A percentile compares a stretch with the other conserved stretches of the same genome.
phyloP scores from a whole-genome alignment of 352 stramenopile genomes.

The Hyaloperonospora arabidopsidis region DNA sequence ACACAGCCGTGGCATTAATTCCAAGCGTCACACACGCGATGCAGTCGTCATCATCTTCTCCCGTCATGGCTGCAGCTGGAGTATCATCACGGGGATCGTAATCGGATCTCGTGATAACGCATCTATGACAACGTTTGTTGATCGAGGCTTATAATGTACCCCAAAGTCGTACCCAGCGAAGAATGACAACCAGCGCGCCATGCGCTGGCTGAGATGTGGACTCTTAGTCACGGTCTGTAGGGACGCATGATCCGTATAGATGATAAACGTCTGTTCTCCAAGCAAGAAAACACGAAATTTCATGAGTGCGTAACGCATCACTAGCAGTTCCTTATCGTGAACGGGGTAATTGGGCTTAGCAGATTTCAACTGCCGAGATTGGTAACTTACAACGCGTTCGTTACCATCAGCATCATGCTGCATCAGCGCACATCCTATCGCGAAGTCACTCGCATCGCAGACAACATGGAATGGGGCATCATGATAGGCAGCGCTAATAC shows the following conservation, averaged over 20 bases:
- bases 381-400: background rate
- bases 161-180: background rate
- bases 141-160: no score
- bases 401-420: background rate
- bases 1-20: slow-evolving; percentile 1
- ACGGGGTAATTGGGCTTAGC: background rate
- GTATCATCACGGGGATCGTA: background rate
- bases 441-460: no score
- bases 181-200: background rate
- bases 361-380: background rate
- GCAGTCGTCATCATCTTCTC: background rate
- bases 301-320: background rate
- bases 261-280: background rate
- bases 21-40: background rate
- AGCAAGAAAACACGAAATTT: background rate
- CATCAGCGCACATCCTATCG: background rate
- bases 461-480: background rate
- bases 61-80: background rate
- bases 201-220: background rate
- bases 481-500: no score
- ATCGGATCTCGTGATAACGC: no score
- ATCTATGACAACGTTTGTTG: no score
- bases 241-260: background rate
- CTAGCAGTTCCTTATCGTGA: background rate
- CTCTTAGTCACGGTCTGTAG: background rate